Evolutionary conservation across 2,329 filamentous ascomycete species (phyloP).

Genomic region (Amauroascus verrucosus): DNA sequence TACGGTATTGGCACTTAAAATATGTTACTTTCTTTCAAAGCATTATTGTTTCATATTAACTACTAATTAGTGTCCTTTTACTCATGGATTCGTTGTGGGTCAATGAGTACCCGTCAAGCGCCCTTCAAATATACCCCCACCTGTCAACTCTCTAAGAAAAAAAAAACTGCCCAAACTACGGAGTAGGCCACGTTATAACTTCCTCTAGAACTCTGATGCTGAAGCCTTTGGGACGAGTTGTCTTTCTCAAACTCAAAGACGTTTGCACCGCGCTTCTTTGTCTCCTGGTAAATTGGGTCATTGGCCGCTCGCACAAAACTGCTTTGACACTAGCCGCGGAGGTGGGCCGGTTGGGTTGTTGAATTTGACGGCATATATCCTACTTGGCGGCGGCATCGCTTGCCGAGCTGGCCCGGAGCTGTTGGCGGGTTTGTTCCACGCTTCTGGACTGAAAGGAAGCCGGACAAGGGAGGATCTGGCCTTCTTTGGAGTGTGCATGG

Average conservation of each 20-base stretch:
- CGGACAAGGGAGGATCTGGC: constrained; percentile 1
- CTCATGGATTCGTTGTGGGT: no score
- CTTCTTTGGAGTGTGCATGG: not conserved
- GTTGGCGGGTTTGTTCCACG: constrained; percentile 2
- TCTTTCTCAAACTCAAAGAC: constrained; percentile 17
- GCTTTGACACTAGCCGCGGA: not conserved
- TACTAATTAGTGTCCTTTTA: no score
- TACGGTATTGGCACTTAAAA: no score
- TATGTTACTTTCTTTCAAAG: no score
- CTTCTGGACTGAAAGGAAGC: constrained; percentile 13
- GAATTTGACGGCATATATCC: not conserved
- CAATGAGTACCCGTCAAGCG: no score
- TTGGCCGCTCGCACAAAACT: not conserved
- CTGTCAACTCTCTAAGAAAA: no score
- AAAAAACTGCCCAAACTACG: no score
- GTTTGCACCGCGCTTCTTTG: not conserved
- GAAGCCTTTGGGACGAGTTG: no score
- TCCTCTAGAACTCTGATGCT: no score
- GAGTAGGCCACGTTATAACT: no score
- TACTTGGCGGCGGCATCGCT: not conserved
- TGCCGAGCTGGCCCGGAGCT: not conserved
- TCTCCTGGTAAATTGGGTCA: not conserved
- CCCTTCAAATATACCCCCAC: no score
- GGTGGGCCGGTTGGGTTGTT: not conserved
- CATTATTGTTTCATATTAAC: no score